These are phyloP conservation scores for Pezicula rhizophila DNA, from an alignment of 2,329 filamentous ascomycete species.

Conservation along the genomic window DNA sequence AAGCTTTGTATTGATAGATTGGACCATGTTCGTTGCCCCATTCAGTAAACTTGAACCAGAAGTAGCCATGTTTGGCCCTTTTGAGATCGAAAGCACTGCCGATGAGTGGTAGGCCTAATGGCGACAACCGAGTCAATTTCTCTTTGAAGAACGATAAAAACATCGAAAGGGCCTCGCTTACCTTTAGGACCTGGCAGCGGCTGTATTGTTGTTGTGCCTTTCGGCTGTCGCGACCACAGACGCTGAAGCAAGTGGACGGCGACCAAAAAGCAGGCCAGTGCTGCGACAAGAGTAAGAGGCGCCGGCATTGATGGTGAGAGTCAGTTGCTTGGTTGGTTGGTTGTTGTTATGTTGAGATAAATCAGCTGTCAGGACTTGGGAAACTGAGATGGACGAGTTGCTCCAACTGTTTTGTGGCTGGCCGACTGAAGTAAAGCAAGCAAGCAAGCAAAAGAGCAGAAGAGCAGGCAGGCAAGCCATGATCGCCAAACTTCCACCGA, in stretches of 20 bases:
- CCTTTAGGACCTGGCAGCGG: neutral
- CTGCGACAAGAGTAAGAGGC: too few species aligned
- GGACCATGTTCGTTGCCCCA: constrained; percentile 32
- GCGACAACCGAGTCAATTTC: neutral
- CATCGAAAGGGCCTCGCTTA: neutral
- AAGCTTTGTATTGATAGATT: constrained; percentile 38
- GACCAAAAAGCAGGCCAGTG: neutral
- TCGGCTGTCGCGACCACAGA: neutral
- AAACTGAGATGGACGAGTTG: too few species aligned
- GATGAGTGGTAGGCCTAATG: neutral
- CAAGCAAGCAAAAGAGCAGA: too few species aligned
- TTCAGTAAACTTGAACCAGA: constrained; percentile 35
- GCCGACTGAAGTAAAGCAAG: too few species aligned
- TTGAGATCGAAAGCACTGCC: neutral
- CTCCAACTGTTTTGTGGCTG: too few species aligned
- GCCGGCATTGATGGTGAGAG: too few species aligned
- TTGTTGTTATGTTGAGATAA: too few species aligned
- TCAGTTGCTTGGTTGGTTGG: too few species aligned
- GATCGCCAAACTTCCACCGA: too few species aligned
- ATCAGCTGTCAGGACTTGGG: too few species aligned
- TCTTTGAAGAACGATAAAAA: neutral
- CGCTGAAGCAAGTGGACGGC: neutral
- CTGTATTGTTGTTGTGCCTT: neutral
- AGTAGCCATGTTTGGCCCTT: too few species aligned
- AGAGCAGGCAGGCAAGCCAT: too few species aligned